Conservation (phyloP, 441 rosid genomes). For the Erodium moschatum region DNA sequence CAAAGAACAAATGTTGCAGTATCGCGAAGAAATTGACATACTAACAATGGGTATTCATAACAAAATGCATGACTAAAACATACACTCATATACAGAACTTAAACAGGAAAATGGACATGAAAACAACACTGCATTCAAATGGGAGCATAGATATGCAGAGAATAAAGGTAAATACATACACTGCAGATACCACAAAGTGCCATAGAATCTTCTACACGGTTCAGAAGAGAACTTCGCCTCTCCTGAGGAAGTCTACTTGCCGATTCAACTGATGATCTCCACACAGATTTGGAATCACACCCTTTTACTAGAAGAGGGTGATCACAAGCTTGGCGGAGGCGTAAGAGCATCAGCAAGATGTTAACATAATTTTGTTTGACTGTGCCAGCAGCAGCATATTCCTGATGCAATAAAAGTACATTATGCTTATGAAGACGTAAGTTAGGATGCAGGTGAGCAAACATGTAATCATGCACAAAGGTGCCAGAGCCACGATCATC, state of each 20-base stretch:
- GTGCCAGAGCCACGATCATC: background rate
- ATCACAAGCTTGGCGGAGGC: conserved; percentile 93
- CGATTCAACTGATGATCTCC: conserved; percentile 46
- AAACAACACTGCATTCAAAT: background rate
- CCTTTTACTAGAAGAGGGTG: conserved; percentile 86
- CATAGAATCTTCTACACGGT: conserved; percentile 55
- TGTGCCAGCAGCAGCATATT: conserved; percentile 88
- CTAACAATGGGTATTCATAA: background rate
- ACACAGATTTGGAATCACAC: conserved; percentile 38
- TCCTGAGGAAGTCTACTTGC: conserved; percentile 54
- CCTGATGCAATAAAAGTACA: conserved; percentile 33
- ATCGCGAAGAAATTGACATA: background rate
- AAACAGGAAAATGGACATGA: background rate
- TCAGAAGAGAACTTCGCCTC: conserved; percentile 34
- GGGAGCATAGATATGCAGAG: background rate
- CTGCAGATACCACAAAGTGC: conserved; percentile 78
- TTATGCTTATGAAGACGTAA: background rate
- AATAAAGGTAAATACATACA: conserved; percentile 37
- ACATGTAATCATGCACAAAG: background rate
- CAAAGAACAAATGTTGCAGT: background rate
- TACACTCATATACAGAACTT: background rate
- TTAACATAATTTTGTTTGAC: conserved; percentile 83
- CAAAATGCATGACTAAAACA: background rate
- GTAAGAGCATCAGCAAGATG: conserved; percentile 84
- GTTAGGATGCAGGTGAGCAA: background rate